phyloP scores from a whole-genome alignment of 208 protist species.

The Acanthamoeba lenticulata region DNA sequence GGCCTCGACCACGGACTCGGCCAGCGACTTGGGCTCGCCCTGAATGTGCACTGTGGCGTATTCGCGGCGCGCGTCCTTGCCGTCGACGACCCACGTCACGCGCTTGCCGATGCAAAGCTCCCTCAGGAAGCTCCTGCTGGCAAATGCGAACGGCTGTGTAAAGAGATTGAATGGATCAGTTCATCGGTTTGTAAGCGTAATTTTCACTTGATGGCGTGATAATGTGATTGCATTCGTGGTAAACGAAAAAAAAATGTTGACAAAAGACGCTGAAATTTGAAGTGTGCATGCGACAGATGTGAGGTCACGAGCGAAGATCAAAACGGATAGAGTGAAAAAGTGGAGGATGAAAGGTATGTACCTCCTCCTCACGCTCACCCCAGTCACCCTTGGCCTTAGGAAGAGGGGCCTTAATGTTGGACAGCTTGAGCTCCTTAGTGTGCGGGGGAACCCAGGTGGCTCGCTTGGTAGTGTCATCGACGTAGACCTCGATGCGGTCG shows the following conservation, averaged over 20 bases:
- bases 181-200: too few species aligned
- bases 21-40: neutral
- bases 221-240: too few species aligned
- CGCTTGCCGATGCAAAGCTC: slow-evolving; percentile 57
- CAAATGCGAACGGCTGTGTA: slow-evolving; percentile 41
- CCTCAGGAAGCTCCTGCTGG: slow-evolving; percentile 50
- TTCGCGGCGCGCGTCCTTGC: slow-evolving; percentile 21
- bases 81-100: slow-evolving; percentile 47
- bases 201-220: too few species aligned
- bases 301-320: neutral
- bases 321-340: neutral
- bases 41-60: slow-evolving; percentile 55
- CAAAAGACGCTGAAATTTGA: too few species aligned
- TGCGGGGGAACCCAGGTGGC: slow-evolving; percentile 15
- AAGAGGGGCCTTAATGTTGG: slow-evolving; percentile 61
- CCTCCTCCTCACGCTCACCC: slow-evolving; percentile 44
- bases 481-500: slow-evolving; percentile 59
- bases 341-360: neutral
- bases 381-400: slow-evolving; percentile 52
- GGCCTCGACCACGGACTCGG: slow-evolving; percentile 53
- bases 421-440: slow-evolving; percentile 57
- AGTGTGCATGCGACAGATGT: neutral
- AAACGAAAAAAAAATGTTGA: too few species aligned
- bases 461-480: slow-evolving; percentile 21
- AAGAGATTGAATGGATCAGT: neutral